These are phyloP conservation scores for Cyphellophora europaea DNA, from an alignment of 2,329 filamentous ascomycete genomes.

Conservation along the genomic window DNA sequence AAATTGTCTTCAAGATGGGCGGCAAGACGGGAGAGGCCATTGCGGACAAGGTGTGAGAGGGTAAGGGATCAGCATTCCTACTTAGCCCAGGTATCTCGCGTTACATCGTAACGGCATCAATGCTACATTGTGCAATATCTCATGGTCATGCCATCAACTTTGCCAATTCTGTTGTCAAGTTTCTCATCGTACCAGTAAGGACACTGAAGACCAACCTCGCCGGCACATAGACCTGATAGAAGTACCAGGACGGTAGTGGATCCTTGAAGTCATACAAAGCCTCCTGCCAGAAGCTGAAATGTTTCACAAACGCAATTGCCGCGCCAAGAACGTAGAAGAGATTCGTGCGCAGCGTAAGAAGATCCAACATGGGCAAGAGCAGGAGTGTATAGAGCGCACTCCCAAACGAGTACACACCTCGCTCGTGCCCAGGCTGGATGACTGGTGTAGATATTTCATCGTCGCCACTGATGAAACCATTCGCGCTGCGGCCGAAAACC, in stretches of 20 bases:
- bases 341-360: conserved; percentile 20
- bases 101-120: too few species aligned
- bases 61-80: too few species aligned
- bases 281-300: conserved; percentile 40
- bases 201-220: background rate
- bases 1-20: conserved; percentile 14
- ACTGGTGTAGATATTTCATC: too few species aligned
- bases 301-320: conserved; percentile 26
- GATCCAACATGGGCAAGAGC: conserved; percentile 35
- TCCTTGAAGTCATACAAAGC: conserved; percentile 40
- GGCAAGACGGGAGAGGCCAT: background rate
- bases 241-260: conserved; percentile 30
- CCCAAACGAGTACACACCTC: conserved; percentile 51
- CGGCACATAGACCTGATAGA: conserved; percentile 12
- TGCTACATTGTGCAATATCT: too few species aligned
- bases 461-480: conserved; percentile 10
- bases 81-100: too few species aligned
- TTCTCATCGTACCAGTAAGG: too few species aligned
- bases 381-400: conserved; percentile 51
- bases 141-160: too few species aligned
- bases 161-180: too few species aligned
- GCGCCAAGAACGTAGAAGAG: conserved; percentile 10
- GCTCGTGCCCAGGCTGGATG: background rate
- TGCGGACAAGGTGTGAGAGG: background rate
- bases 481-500: conserved; percentile 25